Evolutionary conservation across 2,329 filamentous ascomycete species (phyloP).

Genomic region (Neophaeococcomyces mojaviensis): DNA sequence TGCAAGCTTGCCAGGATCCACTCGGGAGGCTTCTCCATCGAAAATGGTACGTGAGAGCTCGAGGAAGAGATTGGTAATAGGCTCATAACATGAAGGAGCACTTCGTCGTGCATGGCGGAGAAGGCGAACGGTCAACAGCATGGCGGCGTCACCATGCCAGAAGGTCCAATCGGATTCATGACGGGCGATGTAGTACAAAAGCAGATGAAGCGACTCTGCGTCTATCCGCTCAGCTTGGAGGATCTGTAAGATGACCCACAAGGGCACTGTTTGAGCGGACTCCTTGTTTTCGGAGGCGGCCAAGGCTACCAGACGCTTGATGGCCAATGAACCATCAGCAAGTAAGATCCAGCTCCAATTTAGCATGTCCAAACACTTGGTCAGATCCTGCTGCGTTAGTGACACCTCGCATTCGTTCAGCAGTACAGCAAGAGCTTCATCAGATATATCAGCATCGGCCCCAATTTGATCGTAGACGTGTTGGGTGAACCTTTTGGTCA

Average conservation of each 20-base stretch:
- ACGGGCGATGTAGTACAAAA: background rate
- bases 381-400: background rate
- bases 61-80: constrained; percentile 28
- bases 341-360: constrained; percentile 42
- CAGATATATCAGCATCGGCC: background rate
- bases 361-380: constrained; percentile 34
- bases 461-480: background rate
- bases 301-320: constrained; percentile 29
- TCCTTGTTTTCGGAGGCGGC: constrained; percentile 21
- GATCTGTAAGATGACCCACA: constrained; percentile 42
- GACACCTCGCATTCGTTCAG: background rate
- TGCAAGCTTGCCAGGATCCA: constrained; percentile 9
- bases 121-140: constrained; percentile 37
- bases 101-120: constrained; percentile 44
- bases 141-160: background rate
- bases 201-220: constrained; percentile 24
- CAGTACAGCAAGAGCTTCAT: background rate
- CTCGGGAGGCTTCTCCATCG: constrained; percentile 6
- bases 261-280: constrained; percentile 27
- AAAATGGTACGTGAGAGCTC: constrained; percentile 21
- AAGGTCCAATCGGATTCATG: background rate
- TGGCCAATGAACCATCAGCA: constrained; percentile 29
- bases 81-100: constrained; percentile 40
- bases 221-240: constrained; percentile 38
- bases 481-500: constrained; percentile 3